Percentiles rank a stretch among this genome's conserved stretches.
These are phyloP conservation scores for Tolypocladium sp. DNA, from an alignment of 2,329 filamentous ascomycete genomes.

Conservation along the genomic window DNA sequence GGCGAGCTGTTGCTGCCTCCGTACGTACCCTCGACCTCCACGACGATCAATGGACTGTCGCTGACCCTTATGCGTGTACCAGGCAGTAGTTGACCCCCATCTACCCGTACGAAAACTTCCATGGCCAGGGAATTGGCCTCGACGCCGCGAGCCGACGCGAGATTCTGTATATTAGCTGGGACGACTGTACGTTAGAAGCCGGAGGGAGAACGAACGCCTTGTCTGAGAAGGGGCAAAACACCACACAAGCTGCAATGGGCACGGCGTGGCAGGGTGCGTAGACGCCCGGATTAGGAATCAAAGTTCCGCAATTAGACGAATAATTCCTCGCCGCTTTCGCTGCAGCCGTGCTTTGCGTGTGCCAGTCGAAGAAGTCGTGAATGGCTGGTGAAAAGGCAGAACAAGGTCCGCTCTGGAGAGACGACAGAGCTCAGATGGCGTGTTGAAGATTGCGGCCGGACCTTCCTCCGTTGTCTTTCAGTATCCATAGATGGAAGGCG, in stretches of 20 bases:
- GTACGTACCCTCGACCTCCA: constrained; percentile 27
- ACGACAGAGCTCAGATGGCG: neutral
- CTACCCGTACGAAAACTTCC: neutral
- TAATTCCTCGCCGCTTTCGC: neutral
- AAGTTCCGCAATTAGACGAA: neutral
- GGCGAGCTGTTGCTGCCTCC: constrained; percentile 59
- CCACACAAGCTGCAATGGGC: neutral
- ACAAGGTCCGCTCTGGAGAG: neutral
- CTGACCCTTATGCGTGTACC: neutral
- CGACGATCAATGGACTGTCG: neutral
- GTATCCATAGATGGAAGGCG: neutral
- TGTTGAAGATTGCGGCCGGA: neutral
- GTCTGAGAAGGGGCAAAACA: neutral
- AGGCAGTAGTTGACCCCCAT: constrained; percentile 1
- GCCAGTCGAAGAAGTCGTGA: neutral
- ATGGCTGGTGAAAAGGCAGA: neutral
- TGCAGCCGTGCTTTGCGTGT: neutral
- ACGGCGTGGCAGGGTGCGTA: neutral
- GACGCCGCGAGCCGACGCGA: neutral
- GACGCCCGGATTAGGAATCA: neutral
- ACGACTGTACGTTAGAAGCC: constrained; percentile 16
- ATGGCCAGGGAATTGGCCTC: neutral
- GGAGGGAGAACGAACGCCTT: neutral
- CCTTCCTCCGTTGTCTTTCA: neutral
- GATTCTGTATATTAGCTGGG: constrained; percentile 1